A percentile compares a stretch with the other conserved stretches of the same genome.
These are phyloP conservation scores for Termitomyces sp. DNA, from an alignment of 768 basidiomycete genomes.

Conservation along the genomic window DNA sequence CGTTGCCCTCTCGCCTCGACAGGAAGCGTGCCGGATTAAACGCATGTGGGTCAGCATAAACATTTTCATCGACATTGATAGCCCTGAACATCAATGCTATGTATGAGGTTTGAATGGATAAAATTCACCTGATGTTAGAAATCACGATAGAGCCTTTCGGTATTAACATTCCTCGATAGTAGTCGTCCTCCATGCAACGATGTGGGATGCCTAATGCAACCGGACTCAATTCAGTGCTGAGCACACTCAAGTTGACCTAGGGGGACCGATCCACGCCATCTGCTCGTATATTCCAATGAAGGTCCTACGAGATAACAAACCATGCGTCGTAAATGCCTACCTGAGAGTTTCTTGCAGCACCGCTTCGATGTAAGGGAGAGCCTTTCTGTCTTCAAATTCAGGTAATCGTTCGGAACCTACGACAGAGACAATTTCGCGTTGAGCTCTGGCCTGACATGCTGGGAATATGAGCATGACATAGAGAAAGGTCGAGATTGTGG, in stretches of 20 bases:
- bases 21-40: slow-evolving; percentile 44
- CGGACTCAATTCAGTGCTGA: no score
- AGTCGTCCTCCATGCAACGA: slow-evolving; percentile 26
- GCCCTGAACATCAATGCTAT: slow-evolving; percentile 31
- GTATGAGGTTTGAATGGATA: no score
- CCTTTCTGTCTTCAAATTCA: slow-evolving; percentile 25
- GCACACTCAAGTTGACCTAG: neutral
- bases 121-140: slow-evolving; percentile 20
- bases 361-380: slow-evolving; percentile 20
- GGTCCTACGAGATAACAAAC: no score
- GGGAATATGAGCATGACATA: slow-evolving; percentile 40
- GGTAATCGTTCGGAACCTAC: slow-evolving; percentile 38
- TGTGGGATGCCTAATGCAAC: slow-evolving; percentile 29
- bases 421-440: slow-evolving; percentile 40
- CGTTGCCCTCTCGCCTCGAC: slow-evolving; percentile 17
- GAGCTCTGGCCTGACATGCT: slow-evolving; percentile 33
- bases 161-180: slow-evolving; percentile 36
- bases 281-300: no score
- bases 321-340: slow-evolving; percentile 3
- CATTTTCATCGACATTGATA: slow-evolving; percentile 34
- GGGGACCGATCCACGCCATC: slow-evolving; percentile 8
- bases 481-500: slow-evolving; percentile 32
- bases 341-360: slow-evolving; percentile 31
- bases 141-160: slow-evolving; percentile 30
- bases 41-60: slow-evolving; percentile 37